Evolutionary conservation across 2,329 filamentous ascomycete genomes (phyloP).

Genomic region (Hypoxylon sp.): DNA sequence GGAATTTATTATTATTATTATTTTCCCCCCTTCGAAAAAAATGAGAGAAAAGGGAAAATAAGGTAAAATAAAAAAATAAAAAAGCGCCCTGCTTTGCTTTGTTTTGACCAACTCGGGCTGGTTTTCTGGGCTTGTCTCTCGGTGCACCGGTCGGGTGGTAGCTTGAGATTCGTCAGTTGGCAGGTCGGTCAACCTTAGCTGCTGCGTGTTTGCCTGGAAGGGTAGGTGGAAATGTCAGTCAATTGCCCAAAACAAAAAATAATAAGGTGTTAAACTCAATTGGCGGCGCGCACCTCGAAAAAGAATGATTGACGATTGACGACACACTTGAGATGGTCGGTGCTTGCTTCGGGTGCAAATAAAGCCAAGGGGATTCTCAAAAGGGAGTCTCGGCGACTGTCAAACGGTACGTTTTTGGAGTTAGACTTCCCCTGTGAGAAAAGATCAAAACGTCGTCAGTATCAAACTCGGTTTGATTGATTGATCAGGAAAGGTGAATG

Average conservation of each 20-base stretch:
- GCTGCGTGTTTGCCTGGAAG: constrained; percentile 37
- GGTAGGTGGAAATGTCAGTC: constrained; percentile 43
- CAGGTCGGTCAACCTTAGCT: constrained; percentile 12
- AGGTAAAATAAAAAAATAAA: constrained; percentile 26
- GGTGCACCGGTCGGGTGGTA: constrained; percentile 40
- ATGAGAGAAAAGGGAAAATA: constrained; percentile 40
- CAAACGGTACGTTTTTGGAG: constrained; percentile 55
- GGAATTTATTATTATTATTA: constrained; percentile 58
- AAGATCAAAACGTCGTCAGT: constrained; percentile 58
- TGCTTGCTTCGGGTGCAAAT: constrained; percentile 38
- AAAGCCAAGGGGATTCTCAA: constrained; percentile 41
- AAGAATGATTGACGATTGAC: constrained; percentile 29
- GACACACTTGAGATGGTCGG: constrained; percentile 25
- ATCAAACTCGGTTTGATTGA: constrained; percentile 59
- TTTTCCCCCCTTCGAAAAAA: constrained; percentile 37
- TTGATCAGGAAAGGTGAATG: constrained; percentile 65
- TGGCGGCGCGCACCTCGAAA: constrained; percentile 24
- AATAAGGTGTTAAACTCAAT: constrained; percentile 29
- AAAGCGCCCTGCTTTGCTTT: constrained; percentile 23
- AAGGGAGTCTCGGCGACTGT: constrained; percentile 44
- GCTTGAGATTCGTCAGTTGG: constrained; percentile 24
- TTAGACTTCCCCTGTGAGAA: constrained; percentile 57
- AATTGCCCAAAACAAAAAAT: constrained; percentile 44
- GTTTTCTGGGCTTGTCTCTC: constrained; percentile 52
- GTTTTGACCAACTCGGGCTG: constrained; percentile 42